Evolutionary conservation across 2,329 filamentous ascomycete species (phyloP).

Genomic region (Zasmidium cellare): DNA sequence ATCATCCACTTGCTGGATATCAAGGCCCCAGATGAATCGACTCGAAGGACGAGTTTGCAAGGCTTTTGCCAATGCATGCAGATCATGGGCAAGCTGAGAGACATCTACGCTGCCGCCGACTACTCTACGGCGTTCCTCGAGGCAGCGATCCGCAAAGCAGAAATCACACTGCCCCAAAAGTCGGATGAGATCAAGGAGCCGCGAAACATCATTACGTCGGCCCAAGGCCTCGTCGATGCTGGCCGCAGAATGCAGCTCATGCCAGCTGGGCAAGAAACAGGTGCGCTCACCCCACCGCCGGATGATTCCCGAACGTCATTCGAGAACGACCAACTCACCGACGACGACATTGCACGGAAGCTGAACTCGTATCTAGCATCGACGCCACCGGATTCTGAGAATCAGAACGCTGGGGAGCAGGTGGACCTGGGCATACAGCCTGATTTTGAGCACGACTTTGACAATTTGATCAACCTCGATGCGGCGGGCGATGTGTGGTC

Average conservation of each 20-base stretch:
- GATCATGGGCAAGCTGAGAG: constrained; percentile 81
- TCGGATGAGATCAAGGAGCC: constrained; percentile 32
- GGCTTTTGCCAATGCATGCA: constrained; percentile 92
- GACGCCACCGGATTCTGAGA: constrained; percentile 47
- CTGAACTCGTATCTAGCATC: constrained; percentile 53
- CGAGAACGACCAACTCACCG: constrained; percentile 32
- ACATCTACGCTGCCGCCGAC: constrained; percentile 91
- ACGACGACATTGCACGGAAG: constrained; percentile 49
- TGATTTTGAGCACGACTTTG: constrained; percentile 39
- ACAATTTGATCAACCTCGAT: constrained; percentile 38
- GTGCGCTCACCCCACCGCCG: constrained; percentile 33
- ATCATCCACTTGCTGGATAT: constrained; percentile 93
- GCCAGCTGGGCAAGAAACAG: constrained; percentile 16
- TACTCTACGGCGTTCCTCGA: constrained; percentile 95
- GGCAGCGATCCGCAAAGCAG: constrained; percentile 82
- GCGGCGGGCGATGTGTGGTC: constrained; percentile 34
- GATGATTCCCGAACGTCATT: constrained; percentile 19
- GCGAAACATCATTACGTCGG: constrained; percentile 38
- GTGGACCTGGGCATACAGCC: background rate
- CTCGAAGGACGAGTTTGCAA: constrained; percentile 70
- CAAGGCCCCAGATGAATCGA: constrained; percentile 74
- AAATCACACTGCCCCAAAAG: constrained; percentile 64
- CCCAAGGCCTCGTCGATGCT: constrained; percentile 49
- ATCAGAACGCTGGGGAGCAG: constrained; percentile 13
- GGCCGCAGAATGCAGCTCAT: constrained; percentile 42